A percentile compares a stretch with the other conserved stretches of the same genome.
Evolutionary conservation across 2,329 filamentous ascomycete genomes (phyloP).

Genomic region (Elsinoe fawcettii): DNA sequence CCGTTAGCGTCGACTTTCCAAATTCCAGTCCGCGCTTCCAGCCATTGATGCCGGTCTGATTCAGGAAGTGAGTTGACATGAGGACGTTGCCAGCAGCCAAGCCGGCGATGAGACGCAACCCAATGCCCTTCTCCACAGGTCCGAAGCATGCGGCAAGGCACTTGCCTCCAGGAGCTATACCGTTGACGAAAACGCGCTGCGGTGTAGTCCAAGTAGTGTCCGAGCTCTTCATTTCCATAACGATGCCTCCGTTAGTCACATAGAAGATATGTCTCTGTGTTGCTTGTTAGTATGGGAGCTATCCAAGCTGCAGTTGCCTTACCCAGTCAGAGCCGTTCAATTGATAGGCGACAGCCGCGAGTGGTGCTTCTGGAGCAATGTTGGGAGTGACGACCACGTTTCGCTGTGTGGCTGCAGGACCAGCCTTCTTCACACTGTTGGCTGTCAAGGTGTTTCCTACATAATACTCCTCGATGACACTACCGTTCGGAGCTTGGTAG

Average conservation of each 20-base stretch:
- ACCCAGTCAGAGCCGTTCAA: conserved; percentile 10
- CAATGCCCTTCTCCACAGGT: background rate
- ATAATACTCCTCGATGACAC: conserved; percentile 4
- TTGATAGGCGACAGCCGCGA: background rate
- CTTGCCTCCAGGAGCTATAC: background rate
- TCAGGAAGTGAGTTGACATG: background rate
- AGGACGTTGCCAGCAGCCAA: background rate
- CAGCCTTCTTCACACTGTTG: background rate
- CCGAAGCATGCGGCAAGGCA: conserved; percentile 4
- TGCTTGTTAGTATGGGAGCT: background rate
- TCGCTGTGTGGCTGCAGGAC: background rate
- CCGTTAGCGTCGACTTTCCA: background rate
- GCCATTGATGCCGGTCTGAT: conserved; percentile 1
- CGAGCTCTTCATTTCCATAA: background rate
- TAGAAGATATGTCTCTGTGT: conserved; percentile 8
- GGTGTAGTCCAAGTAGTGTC: background rate
- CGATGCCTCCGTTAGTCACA: background rate
- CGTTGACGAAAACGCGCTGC: background rate
- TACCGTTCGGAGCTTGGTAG: conserved; percentile 7
- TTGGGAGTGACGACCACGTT: background rate
- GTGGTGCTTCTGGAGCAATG: background rate
- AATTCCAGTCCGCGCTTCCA: background rate
- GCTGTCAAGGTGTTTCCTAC: background rate
- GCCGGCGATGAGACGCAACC: background rate
- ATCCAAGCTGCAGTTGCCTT: background rate